phyloP scores from a whole-genome alignment of 495 filamentous ascomycete species.

The Thozetella sp. region DNA sequence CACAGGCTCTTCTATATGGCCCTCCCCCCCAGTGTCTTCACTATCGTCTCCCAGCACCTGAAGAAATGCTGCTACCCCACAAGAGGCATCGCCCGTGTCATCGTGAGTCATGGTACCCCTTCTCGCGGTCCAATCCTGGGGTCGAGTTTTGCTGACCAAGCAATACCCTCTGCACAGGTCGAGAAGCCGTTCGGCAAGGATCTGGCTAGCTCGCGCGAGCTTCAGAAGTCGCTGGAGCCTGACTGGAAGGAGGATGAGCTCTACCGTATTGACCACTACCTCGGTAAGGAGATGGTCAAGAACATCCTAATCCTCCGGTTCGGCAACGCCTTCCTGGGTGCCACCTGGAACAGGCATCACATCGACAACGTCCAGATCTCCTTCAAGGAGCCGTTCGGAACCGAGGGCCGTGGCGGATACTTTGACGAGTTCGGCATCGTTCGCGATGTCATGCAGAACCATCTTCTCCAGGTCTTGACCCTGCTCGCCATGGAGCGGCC shows the following conservation, averaged over 20 bases:
- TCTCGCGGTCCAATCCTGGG: neutral
- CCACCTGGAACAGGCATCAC: conserved; percentile 98
- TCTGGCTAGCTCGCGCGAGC: conserved; percentile 86
- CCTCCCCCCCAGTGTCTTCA: conserved; percentile 96
- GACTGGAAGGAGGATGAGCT: conserved; percentile 99
- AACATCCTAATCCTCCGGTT: conserved; percentile 98
- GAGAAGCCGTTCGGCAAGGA: conserved; percentile 99
- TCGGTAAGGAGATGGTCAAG: conserved; percentile 99
- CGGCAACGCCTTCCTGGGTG: conserved; percentile 98
- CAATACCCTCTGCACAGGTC: conserved; percentile 56
- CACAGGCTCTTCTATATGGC: conserved; percentile 99
- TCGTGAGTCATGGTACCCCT: conserved; percentile 58
- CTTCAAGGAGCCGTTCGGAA: conserved; percentile 99
- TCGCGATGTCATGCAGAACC: conserved; percentile 98
- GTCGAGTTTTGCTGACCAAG: neutral
- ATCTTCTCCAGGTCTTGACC: conserved; percentile 94
- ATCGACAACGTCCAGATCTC: conserved; percentile 99
- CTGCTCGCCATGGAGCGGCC: conserved; percentile 98
- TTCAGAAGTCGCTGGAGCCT: conserved; percentile 93
- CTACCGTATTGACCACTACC: conserved; percentile 99
- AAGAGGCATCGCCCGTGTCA: conserved; percentile 87
- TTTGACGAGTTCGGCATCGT: conserved; percentile 99
- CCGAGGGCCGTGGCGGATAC: conserved; percentile 98
- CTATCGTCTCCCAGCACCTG: conserved; percentile 92
- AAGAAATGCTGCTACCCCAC: conserved; percentile 96